Evolutionary conservation across 2,329 filamentous ascomycete genomes (phyloP).

Genomic region (Colletotrichum agaves): DNA sequence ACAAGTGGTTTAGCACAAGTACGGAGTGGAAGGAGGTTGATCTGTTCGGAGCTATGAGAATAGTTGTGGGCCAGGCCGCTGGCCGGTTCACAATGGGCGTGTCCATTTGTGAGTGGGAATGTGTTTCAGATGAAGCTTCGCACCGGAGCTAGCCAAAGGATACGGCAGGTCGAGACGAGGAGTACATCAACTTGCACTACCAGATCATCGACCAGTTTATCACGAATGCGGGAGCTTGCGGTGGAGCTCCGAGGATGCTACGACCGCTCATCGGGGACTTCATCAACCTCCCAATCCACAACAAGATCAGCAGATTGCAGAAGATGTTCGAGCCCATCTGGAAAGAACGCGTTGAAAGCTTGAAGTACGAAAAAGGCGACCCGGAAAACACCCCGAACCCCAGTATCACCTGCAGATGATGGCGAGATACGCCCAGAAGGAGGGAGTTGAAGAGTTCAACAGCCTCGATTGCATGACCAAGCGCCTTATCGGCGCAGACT

Average conservation of each 20-base stretch:
- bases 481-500: constrained; percentile 48
- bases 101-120: constrained; percentile 43
- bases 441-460: constrained; percentile 50
- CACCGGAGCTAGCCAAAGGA: too few species aligned
- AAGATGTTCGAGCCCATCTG: constrained; percentile 42
- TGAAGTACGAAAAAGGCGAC: constrained; percentile 36
- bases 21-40: constrained; percentile 49
- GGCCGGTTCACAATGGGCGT: constrained; percentile 48
- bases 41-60: constrained; percentile 41
- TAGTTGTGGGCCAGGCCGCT: constrained; percentile 46
- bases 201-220: constrained; percentile 47
- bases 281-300: constrained; percentile 39
- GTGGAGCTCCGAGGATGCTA: constrained; percentile 45
- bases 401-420: constrained; percentile 56
- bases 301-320: constrained; percentile 43
- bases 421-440: constrained; percentile 50
- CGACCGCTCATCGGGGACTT: constrained; percentile 46
- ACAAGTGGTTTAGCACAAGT: constrained; percentile 48
- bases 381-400: constrained; percentile 41
- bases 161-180: constrained; percentile 45
- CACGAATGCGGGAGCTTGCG: constrained; percentile 46
- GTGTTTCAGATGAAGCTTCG: too few species aligned
- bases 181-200: constrained; percentile 46
- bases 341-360: constrained; percentile 40
- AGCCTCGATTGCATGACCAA: constrained; percentile 44